Evolutionary conservation across 169 alveolate genomes (phyloP), one percentile per base, ranked within the genome.

Genomic region (Plasmodium gaboni): DNA sequence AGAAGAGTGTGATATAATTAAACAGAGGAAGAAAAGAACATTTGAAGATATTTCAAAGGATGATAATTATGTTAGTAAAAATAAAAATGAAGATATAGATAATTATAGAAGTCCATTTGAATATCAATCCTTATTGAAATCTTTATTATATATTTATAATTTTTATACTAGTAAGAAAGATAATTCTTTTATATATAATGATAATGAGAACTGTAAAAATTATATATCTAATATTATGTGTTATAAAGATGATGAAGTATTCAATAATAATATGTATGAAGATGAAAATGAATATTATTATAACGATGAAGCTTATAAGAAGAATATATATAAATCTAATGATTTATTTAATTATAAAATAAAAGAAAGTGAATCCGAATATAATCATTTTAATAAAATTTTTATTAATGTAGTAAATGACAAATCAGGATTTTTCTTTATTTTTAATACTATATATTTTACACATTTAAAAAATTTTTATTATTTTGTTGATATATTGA

Each of bases 401-500:
- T 83, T 83, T 71, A 19, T 48, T 46, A 19, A 69, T 61, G 19
- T 83, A 4, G 64, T 83, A 28, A 83, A 68, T 83, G 91, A 83
- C 42, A 63, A 83, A n/a, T 68, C 59, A 46, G 91, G 91, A 17
- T 83, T 83, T 38, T 83, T 83, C 17, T 83, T 68, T 57, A 57
- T 69, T 38, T 63, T 83, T 17, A 83, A 83, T 48, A 60, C 85
- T 9, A 19, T 83, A 10, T 83, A 68, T 42, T 83, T 83, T 83
- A 59, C 85, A 50, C 38, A 83, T 24, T 83, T 83, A 55, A 83
- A 83, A 83, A 83, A 67, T 28, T 83, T 38, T 68, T 83, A 68
- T 44, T 83, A 83, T 42, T 83, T 83, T 38, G 91, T 83, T 1
- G 91, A 83, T 26, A 55, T 83, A 3, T 42, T 83, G 2, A 83